Evolutionary conservation across 495 filamentous ascomycete species (phyloP), one percentile per base, ranked within the genome.

Genomic region (Daldinia grandis): DNA sequence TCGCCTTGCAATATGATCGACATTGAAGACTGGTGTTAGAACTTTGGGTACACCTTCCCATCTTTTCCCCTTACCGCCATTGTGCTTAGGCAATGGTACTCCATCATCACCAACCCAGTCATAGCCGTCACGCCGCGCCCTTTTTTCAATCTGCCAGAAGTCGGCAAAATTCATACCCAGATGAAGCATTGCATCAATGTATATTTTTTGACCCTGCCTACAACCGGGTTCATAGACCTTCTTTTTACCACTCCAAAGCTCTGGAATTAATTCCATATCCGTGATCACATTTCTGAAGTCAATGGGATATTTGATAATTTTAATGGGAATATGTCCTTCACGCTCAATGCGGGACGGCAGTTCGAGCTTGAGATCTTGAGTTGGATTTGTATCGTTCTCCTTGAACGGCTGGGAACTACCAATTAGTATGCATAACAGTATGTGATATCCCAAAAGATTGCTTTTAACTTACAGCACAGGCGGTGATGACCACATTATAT

Each of bases 131-230:
- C 62, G 53, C 2, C 62, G 62, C 7, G 62, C 62, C 28, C 62
- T 57, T 50, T 49, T 65, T 19, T 65, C 54, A 28, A 65, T 28
- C 24, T 65, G 62, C 62, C 62, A 64, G 5, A 24, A 53, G 10
- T 64, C 37, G 24, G 37, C 28, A 25, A 64, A 64, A 12, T 47
- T 64, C 61, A 64, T 64, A 3, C 61, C 61, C n/a, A 64, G 21
- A 35, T 64, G 61, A 24, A 64, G 61, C 61, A 64, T 64, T 33
- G 61, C 61, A 21, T 64, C 61, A n/a, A 64, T 64, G 27, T 56
- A 17, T 56, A 64, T 55, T 9, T 35, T 54, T 8, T 56, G 50
- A 12, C 51, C 50, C 0, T 24, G n/a, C n/a, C 55, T 64, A 12
- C 7, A 24, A 5, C 27, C 9, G 1, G 61, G 61, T 28, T 64